Evolutionary conservation across 495 filamentous ascomycete genomes (phyloP).

Genomic region (Trichoderma parareesei): DNA sequence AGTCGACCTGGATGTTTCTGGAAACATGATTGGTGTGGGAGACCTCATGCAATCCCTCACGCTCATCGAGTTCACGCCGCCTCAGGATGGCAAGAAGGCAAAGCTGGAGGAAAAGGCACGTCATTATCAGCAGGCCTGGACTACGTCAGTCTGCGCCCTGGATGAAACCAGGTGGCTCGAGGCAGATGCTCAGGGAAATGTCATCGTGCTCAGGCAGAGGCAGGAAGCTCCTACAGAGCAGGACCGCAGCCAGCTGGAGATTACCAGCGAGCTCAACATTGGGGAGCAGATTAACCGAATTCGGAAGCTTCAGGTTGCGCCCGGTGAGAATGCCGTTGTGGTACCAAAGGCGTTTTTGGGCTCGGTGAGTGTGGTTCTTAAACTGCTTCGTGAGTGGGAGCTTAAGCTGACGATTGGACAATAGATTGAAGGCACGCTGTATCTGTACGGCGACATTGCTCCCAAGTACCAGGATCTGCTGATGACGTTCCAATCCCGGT

Average conservation of each 20-base stretch:
- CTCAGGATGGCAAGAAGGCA: constrained; percentile 36
- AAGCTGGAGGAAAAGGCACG: constrained; percentile 64
- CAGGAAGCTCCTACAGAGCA: constrained; percentile 61
- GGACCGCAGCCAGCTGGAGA: constrained; percentile 59
- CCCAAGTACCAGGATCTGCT: constrained; percentile 65
- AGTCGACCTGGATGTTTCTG: constrained; percentile 66
- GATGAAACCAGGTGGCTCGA: constrained; percentile 66
- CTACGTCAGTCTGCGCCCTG: constrained; percentile 62
- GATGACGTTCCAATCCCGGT: constrained; percentile 67
- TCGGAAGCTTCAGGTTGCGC: constrained; percentile 44
- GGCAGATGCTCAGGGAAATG: constrained; percentile 78
- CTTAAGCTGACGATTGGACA: constrained; percentile 18
- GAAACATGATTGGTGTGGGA: constrained; percentile 68
- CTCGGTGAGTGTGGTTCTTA: constrained; percentile 53
- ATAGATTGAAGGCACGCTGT: constrained; percentile 84
- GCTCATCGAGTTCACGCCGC: constrained; percentile 56
- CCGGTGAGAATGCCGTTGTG: constrained; percentile 52
- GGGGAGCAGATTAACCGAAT: constrained; percentile 93
- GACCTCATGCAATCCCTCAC: constrained; percentile 93
- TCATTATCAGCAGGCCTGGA: constrained; percentile 74
- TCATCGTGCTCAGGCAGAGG: constrained; percentile 70
- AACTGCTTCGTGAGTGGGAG: background rate
- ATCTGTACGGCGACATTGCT: constrained; percentile 74
- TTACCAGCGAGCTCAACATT: constrained; percentile 72
- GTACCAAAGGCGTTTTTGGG: constrained; percentile 80